Percentiles rank a stretch among this genome's conserved stretches.
These are phyloP conservation scores for Epithemia pelagica DNA, from an alignment of 108 stramenopile species.

Conservation along the genomic window DNA sequence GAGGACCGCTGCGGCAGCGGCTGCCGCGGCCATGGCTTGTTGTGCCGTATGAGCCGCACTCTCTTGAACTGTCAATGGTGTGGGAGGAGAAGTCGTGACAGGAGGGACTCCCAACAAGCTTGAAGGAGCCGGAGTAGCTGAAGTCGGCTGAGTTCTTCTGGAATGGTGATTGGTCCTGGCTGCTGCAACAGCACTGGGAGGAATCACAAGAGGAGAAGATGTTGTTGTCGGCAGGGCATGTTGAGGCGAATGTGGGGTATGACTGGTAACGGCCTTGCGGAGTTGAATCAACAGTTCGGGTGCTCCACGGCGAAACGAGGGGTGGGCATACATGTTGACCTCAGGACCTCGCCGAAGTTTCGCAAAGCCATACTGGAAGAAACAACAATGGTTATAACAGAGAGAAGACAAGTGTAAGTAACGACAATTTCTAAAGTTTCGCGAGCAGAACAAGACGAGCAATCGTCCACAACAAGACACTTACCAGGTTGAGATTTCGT, in stretches of 20 bases:
- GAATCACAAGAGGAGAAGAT: too few species aligned
- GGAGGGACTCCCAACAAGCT: not conserved
- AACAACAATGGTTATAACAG: too few species aligned
- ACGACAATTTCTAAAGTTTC: too few species aligned
- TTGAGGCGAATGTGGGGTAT: too few species aligned
- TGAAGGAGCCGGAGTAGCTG: constrained; percentile 3
- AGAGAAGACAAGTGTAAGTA: too few species aligned
- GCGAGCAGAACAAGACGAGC: too few species aligned
- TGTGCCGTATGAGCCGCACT: too few species aligned
- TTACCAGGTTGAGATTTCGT: constrained; percentile 86
- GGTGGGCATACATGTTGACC: constrained; percentile 68
- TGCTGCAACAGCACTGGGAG: too few species aligned
- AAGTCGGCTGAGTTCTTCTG: constrained; percentile 2
- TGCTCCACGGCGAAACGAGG: constrained; percentile 49
- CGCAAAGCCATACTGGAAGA: constrained; percentile 70
- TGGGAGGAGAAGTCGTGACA: not conserved
- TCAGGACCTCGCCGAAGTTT: constrained; percentile 75
- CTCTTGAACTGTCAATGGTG: too few species aligned
- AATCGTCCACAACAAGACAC: constrained; percentile 15
- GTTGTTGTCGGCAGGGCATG: too few species aligned
- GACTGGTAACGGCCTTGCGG: constrained; percentile 26
- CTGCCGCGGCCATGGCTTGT: not conserved
- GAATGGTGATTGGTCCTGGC: too few species aligned
- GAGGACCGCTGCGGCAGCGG: not conserved
- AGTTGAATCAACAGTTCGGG: constrained; percentile 48